Conservation (phyloP, 495 filamentous ascomycete species). For the Talaromyces trachyspermus region DNA sequence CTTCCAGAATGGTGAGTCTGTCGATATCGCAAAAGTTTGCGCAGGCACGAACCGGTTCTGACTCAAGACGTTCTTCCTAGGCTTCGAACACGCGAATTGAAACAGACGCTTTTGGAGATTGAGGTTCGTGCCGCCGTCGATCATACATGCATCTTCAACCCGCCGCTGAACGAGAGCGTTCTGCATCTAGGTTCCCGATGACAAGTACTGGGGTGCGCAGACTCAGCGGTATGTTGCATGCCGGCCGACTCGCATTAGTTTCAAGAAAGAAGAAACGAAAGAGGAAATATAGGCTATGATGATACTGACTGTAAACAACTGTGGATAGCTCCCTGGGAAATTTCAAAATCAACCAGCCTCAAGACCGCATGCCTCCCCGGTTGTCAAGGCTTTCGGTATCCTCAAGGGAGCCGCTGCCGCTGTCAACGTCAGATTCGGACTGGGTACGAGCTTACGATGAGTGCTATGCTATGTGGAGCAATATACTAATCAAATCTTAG, state of each 20-base stretch:
- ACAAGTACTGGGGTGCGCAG: slow-evolving; percentile 99
- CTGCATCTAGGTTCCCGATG: slow-evolving; percentile 63
- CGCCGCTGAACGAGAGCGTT: slow-evolving; percentile 15
- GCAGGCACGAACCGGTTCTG: not conserved
- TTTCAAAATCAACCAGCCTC: slow-evolving; percentile 98
- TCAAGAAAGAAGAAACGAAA: no score
- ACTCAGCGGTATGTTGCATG: slow-evolving; percentile 66
- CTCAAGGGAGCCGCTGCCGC: slow-evolving; percentile 93
- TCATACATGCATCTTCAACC: not conserved
- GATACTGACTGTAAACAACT: slow-evolving; percentile 12
- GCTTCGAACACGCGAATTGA: slow-evolving; percentile 57
- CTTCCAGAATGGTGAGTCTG: slow-evolving; percentile 34
- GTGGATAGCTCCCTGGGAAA: slow-evolving; percentile 75
- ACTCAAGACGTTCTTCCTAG: slow-evolving; percentile 11
- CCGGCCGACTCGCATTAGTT: not conserved
- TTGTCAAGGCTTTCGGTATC: slow-evolving; percentile 91
- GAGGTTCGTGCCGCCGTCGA: slow-evolving; percentile 31
- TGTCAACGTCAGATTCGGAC: slow-evolving; percentile 91
- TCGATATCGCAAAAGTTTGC: not conserved
- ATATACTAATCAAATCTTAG: slow-evolving; percentile 27
- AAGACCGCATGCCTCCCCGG: slow-evolving; percentile 96
- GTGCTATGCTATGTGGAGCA: no score
- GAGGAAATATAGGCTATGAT: no score
- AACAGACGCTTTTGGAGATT: slow-evolving; percentile 95
- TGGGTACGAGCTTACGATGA: slow-evolving; percentile 55